Percentiles rank a stretch among this genome's conserved stretches.
Evolutionary conservation across 305 asterid genomes (phyloP).

Genomic region (Fraxinus velutina): DNA sequence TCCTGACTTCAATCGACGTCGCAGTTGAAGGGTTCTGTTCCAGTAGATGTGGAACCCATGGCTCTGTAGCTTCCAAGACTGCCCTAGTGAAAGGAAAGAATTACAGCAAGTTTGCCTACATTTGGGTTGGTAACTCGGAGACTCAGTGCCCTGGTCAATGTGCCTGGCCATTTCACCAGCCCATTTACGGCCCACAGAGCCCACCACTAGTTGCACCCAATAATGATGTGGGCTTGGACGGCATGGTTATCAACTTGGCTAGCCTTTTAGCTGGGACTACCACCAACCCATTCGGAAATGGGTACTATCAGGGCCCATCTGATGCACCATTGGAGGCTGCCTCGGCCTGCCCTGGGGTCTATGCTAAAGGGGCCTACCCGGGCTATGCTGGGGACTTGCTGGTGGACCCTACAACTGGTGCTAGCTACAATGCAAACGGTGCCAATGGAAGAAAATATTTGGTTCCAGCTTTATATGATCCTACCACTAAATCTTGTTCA

Average conservation of each 20-base stretch:
- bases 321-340: constrained; percentile 37
- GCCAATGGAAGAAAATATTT: constrained; percentile 37
- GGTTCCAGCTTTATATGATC: constrained; percentile 54
- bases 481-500: constrained; percentile 39
- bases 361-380: constrained; percentile 36
- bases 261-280: constrained; percentile 38
- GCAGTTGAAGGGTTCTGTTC: constrained; percentile 41
- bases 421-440: constrained; percentile 36
- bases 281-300: constrained; percentile 34
- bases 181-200: constrained; percentile 46
- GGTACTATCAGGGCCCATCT: constrained; percentile 31
- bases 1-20: constrained; percentile 41
- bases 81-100: constrained; percentile 19
- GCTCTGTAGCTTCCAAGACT: constrained; percentile 23
- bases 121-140: constrained; percentile 49
- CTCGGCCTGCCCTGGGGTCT: constrained; percentile 36
- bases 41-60: constrained; percentile 45
- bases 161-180: constrained; percentile 52
- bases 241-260: constrained; percentile 36
- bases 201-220: constrained; percentile 45
- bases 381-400: constrained; percentile 32
- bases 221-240: constrained; percentile 40
- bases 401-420: constrained; percentile 27
- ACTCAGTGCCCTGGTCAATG: constrained; percentile 39
- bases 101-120: constrained; percentile 31